A percentile compares a stretch with the other conserved stretches of the same genome.
Evolutionary conservation across 805 yeast species (phyloP).

Genomic region (Lipomyces chichibuensis): DNA sequence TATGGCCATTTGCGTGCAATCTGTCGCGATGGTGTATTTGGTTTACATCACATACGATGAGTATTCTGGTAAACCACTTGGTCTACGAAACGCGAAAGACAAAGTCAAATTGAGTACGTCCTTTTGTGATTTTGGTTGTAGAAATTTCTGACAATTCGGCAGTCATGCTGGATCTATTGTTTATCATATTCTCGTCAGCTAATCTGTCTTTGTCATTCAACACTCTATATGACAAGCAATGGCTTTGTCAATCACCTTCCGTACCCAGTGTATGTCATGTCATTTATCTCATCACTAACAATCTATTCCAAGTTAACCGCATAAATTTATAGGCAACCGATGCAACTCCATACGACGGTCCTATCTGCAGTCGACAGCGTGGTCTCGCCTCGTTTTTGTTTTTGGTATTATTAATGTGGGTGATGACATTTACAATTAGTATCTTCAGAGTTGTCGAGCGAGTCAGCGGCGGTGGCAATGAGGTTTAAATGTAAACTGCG

Average conservation of each 20-base stretch:
- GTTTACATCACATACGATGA: conserved; percentile 87
- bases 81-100: conserved; percentile 80
- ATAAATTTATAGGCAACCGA: neutral
- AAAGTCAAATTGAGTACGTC: conserved; percentile 65
- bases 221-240: conserved; percentile 73
- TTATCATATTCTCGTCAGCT: conserved; percentile 87
- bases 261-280: neutral
- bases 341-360: conserved; percentile 15
- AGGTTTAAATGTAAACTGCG: neutral
- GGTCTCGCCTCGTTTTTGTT: conserved; percentile 80
- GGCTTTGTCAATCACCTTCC: conserved; percentile 64
- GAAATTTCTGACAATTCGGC: conserved; percentile 4
- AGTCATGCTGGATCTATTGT: conserved; percentile 77
- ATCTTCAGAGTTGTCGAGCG: conserved; percentile 50
- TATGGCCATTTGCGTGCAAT: conserved; percentile 86
- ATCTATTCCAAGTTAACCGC: neutral
- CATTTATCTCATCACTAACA: neutral
- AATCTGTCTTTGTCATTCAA: conserved; percentile 84
- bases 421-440: conserved; percentile 79
- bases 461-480: conserved; percentile 25
- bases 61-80: conserved; percentile 87
- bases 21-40: conserved; percentile 75
- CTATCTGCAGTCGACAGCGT: conserved; percentile 74
- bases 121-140: neutral
- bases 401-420: conserved; percentile 77